Percentiles rank a stretch among this genome's conserved stretches.
phyloP scores from a whole-genome alignment of 2,329 filamentous ascomycete species.

The Conoideocrella luteorostrata region DNA sequence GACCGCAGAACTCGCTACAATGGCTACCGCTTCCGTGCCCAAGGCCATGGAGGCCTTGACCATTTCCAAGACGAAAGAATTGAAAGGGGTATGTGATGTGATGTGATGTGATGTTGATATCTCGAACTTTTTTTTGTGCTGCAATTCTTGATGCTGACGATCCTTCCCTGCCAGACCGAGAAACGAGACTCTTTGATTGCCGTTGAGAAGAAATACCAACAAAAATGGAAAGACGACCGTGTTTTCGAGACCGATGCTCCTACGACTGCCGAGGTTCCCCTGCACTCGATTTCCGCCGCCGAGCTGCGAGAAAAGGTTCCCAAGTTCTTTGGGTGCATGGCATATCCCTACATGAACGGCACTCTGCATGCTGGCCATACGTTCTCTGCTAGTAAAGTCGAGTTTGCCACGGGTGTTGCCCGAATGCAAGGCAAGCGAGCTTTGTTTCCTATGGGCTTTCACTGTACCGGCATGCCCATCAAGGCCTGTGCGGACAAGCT shows the following conservation, averaged over 20 bases:
- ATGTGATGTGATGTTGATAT: neutral
- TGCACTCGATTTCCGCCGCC: conserved; percentile 63
- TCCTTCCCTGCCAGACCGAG: conserved; percentile 55
- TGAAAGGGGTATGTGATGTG: conserved; percentile 49
- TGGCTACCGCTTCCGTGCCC: conserved; percentile 37
- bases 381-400: conserved; percentile 87
- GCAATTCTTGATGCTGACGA: neutral
- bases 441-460: conserved; percentile 88
- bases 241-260: conserved; percentile 87
- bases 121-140: neutral
- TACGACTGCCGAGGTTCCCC: conserved; percentile 67
- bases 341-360: conserved; percentile 71
- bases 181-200: conserved; percentile 78
- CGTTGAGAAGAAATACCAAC: conserved; percentile 88
- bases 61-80: conserved; percentile 54
- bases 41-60: conserved; percentile 45
- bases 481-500: conserved; percentile 97
- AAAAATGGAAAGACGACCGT: conserved; percentile 43
- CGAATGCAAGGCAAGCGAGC: conserved; percentile 85
- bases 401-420: conserved; percentile 81
- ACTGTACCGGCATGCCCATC: conserved; percentile 93
- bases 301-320: conserved; percentile 75
- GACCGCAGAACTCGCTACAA: conserved; percentile 19
- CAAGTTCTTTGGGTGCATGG: conserved; percentile 73
- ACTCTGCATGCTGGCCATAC: conserved; percentile 85